Conservation (phyloP, 306 rosid genomes). For the Geum urbanum region DNA sequence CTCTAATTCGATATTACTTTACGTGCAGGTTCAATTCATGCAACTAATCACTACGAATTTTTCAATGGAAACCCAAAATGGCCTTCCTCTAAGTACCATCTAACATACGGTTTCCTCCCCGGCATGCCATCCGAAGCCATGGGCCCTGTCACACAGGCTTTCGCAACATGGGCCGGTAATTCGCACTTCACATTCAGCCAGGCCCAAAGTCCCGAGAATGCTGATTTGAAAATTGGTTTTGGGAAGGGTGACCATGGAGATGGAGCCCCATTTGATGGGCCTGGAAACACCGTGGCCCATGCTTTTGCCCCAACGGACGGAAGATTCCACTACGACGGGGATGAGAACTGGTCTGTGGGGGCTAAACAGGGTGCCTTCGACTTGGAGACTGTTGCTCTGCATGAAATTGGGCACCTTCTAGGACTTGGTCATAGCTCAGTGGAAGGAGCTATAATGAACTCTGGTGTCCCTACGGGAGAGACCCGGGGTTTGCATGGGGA, state of each 20-base stretch:
- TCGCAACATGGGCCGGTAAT: slow-evolving; percentile 24
- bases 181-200: slow-evolving; percentile 19
- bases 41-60: slow-evolving; percentile 12
- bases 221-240: slow-evolving; percentile 22
- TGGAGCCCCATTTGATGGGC: slow-evolving; percentile 22
- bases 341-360: slow-evolving; percentile 25
- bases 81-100: slow-evolving; percentile 20
- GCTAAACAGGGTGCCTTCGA: slow-evolving; percentile 4
- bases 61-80: slow-evolving; percentile 16
- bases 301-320: slow-evolving; percentile 15
- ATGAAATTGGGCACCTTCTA: slow-evolving; percentile 38
- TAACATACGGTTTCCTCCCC: slow-evolving; percentile 14
- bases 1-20: too few species aligned
- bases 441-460: slow-evolving; percentile 16
- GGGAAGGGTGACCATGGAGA: slow-evolving; percentile 28
- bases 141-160: slow-evolving; percentile 17
- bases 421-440: slow-evolving; percentile 34
- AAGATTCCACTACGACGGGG: slow-evolving; percentile 34
- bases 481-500: slow-evolving; percentile 20
- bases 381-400: slow-evolving; percentile 30
- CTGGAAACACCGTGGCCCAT: slow-evolving; percentile 19
- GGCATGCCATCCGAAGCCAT: neutral
- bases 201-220: neutral
- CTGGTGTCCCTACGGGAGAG: neutral
- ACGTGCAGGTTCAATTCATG: neutral